Base-by-base conservation (phyloP, 2,329 filamentous ascomycete genomes). In the Xylaria sp. region DNA sequence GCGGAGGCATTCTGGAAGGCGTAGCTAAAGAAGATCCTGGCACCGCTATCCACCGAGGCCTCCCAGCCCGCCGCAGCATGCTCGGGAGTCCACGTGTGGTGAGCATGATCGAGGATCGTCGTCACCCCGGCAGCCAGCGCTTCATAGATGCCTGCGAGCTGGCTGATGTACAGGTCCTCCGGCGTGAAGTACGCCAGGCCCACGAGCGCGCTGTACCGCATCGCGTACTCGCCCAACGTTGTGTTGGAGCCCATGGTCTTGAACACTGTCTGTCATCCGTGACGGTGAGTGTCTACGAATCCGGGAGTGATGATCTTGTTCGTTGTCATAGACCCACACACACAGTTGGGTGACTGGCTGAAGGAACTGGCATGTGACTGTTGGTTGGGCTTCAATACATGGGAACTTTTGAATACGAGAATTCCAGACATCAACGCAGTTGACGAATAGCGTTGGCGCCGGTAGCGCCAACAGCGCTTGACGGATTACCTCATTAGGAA, bases 271-370 rank as follows among this genome's bases (percentile, higher is more conserved):
- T 83, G 78, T 81, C 80, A 82, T 1, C 74, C 71, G 54, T 81
- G 78, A 1, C 74, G 74, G 56, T 83, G 80, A 0, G 79, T 82
- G 64, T 83, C 77, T 50, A 83, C 71, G 64, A 83, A 82, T 9
- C 81, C 80, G 0, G 79, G 77, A 0, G 73, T 75, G 39, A 82
- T 68, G 55, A 82, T 82, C 57, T 80, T 78, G 45, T 73, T 72
- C n/a, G n/a, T n/a, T n/a, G n/a, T n/a, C n/a, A n/a, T n/a, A n/a
- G n/a, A n/a, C n/a, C n/a, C n/a, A n/a, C n/a, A n/a, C n/a, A n/a
- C n/a, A n/a, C n/a, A n/a, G n/a, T n/a, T n/a, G n/a, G n/a, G n/a
- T n/a, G n/a, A n/a, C n/a, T n/a, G n/a, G n/a, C n/a, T n/a, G n/a
- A n/a, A n/a, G n/a, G n/a, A n/a, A n/a, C n/a, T n/a, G n/a, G n/a